A percentile compares a stretch with the other conserved stretches of the same genome.
Conservation (phyloP, 2,329 filamentous ascomycete species). For the Alternaria sp. region DNA sequence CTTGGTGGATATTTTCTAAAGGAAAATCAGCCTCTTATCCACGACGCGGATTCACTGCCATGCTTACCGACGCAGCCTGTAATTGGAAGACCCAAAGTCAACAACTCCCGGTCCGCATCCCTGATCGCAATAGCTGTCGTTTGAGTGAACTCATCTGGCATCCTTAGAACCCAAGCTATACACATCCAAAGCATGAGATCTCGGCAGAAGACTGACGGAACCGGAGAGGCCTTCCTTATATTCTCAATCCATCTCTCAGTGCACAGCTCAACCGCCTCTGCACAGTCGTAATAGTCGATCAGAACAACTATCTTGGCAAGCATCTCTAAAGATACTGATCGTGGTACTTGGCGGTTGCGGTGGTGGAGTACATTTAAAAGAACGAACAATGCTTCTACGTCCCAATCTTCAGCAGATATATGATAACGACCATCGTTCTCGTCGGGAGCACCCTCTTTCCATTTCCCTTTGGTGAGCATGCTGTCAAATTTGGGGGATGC, state of each 20-base stretch:
- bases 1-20: too few species aligned
- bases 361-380: conserved; percentile 59
- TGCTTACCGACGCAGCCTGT: too few species aligned
- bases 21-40: too few species aligned
- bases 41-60: too few species aligned
- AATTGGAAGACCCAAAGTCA: too few species aligned
- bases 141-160: too few species aligned
- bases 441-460: neutral
- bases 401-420: conserved; percentile 23
- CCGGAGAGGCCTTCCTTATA: too few species aligned
- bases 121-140: too few species aligned
- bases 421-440: conserved; percentile 10
- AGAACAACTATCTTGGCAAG: conserved; percentile 1
- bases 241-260: neutral
- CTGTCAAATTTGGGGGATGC: neutral
- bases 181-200: too few species aligned
- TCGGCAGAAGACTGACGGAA: too few species aligned
- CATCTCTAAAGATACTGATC: neutral
- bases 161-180: too few species aligned
- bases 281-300: conserved; percentile 1
- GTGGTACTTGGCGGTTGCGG: conserved; percentile 52
- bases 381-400: conserved; percentile 53
- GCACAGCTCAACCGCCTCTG: neutral
- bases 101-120: too few species aligned
- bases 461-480: neutral